A percentile compares a stretch with the other conserved stretches of the same genome.
Conservation (phyloP, 208 protist species). For the Leishmania lainsoni region DNA sequence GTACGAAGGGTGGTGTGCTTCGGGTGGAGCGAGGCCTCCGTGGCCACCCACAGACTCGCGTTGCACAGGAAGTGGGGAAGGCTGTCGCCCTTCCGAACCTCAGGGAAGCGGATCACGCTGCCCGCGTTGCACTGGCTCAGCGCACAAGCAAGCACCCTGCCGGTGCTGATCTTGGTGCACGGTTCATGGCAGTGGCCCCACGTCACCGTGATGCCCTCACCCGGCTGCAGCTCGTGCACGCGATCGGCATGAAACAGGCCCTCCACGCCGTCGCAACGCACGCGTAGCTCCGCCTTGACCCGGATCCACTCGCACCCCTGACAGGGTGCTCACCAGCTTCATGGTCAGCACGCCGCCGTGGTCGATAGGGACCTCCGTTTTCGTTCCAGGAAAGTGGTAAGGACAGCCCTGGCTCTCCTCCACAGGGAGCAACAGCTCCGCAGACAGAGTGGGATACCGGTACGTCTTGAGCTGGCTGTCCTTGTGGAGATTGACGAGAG, state of each 20-base stretch:
- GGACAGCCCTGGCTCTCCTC: conserved; percentile 16
- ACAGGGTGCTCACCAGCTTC: conserved; percentile 10
- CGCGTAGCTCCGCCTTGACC: conserved; percentile 15
- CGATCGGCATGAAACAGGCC: conserved; percentile 12
- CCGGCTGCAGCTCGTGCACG: conserved; percentile 21
- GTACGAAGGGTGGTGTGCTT: too few species aligned
- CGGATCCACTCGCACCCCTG: conserved; percentile 16
- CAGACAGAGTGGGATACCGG: too few species aligned
- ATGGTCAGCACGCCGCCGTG: conserved; percentile 19
- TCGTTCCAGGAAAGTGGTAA: conserved; percentile 23
- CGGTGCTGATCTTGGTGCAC: conserved; percentile 12
- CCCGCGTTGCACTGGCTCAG: conserved; percentile 22
- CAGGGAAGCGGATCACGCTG: conserved; percentile 24
- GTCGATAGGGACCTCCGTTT: conserved; percentile 29
- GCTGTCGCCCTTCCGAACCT: conserved; percentile 19
- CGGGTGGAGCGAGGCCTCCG: too few species aligned
- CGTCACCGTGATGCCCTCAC: conserved; percentile 28
- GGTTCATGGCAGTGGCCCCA: conserved; percentile 22
- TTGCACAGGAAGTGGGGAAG: conserved; percentile 25
- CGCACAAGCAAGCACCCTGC: conserved; percentile 17
- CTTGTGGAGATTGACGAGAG: conserved; percentile 13
- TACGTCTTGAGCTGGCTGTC: conserved; percentile 10
- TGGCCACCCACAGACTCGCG: conserved; percentile 12
- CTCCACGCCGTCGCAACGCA: conserved; percentile 19
- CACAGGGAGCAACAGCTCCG: background rate